Evolutionary conservation across 2,329 filamentous ascomycete species (phyloP), one percentile per base, ranked within the genome.

Genomic region (Ophiostoma himal-ulmi): DNA sequence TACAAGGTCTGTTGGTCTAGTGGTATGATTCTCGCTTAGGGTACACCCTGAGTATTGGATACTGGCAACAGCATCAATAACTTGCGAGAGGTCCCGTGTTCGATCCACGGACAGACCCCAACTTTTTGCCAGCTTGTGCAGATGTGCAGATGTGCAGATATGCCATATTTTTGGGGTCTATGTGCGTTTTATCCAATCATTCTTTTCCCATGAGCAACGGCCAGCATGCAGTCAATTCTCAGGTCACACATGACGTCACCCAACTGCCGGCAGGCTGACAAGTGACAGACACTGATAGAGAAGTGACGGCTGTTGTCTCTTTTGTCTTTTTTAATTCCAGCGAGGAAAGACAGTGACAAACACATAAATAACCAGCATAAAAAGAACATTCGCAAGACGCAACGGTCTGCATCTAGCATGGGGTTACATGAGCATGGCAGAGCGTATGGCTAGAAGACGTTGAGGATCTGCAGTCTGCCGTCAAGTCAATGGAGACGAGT

Each of bases 1-100:
- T 64, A 34, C 62, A 65, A 65, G 65, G 65, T 41, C 70, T 72
- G 72, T 66, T 82, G 76, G 1, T 87, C 84, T 86, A 86, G 85
- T 83, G 85, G 85, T 86, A 87, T 86, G 84, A 86, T 87, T 86
- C 84, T 86, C 84, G 85, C 85, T 86, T 86, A 87, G 85, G 84
- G 85, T 79, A 17, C 68, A 69, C 68, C 68, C 68, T 62, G 37
- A 67, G 65, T 67, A 26, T 8, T 37, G 6, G 30, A 39, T 54
- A 26, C 52, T 22, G 52, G 20, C 52, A 54, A 26, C 20, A 4
- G 52, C 5, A 54, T 62, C 57, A 17, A 62, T 34, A 62, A 20
- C 65, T 67, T 67, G 65, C 65, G 65, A 67, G 65, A 67, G 65
- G 65, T 67, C 65, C 65, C 65, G 65, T 67, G 65, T 67, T 67